Evolutionary conservation across 225 moss, liverwort and hornwort genomes (phyloP), one percentile per base, ranked within the genome.

Genomic region (Physcomitrium patens): DNA sequence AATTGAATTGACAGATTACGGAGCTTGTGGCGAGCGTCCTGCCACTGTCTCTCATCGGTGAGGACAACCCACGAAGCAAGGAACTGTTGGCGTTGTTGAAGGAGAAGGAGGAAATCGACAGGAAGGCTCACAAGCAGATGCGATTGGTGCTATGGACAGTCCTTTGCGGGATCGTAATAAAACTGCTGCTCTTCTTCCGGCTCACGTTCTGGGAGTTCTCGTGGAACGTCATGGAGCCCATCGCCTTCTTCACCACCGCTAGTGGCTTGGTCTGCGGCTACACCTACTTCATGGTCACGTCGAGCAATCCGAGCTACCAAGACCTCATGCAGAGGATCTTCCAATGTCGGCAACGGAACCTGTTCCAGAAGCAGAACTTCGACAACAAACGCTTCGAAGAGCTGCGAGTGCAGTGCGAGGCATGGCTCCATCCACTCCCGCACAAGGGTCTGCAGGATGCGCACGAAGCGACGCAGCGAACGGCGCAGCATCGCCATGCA

Each of bases 201-300:
- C 85, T 99, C 14, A 99, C 95, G 3, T 99, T 90, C 61, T 99
- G 97, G 97, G 97, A 99, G 67, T 72, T 99, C 20, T 99, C 97
- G 5, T 99, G 97, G 97, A 95, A 99, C 62, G 90, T 99, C 41
- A 95, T 99, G 91, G 97, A 95, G 80, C 97, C 97, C 13, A 72
- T 99, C 17, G 95, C 94, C 10, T 99, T 99, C 58, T 94, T 95
- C 57, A 86, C 86, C 48, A 93, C 94, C 10, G 89, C 94, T 1
- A 82, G 87, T 6, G 94, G 91, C 12, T 70, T 99, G 23, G 86
- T 99, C 68, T 87, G 81, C 61, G 89, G 97, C 55, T 99, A 99
- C 69, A 77, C 89, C 16, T 99, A 99, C 74, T 99, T 99, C 28
- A 83, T 99, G 68, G 41, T 91, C 77, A 99, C 97, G 10, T 87